These are phyloP conservation scores for Ambispora gerdemannii DNA, from an alignment of 192 early-diverging fungal species.

Conservation along the genomic window DNA sequence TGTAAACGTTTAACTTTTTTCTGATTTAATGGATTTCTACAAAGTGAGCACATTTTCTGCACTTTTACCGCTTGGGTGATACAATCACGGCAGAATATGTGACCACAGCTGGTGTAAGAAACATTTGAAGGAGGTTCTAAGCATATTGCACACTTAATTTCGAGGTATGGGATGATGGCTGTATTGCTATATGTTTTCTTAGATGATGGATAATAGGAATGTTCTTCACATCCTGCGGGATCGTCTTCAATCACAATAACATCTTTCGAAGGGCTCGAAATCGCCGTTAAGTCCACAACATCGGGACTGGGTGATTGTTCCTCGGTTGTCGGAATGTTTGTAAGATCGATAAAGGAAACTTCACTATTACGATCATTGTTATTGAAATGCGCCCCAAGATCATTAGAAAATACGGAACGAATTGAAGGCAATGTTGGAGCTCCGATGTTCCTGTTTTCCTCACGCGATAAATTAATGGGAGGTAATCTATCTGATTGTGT, in stretches of 20 bases:
- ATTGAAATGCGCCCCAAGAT: neutral
- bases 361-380: neutral
- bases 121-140: constrained; percentile 21
- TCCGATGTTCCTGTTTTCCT: neutral
- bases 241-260: constrained; percentile 13
- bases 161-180: neutral
- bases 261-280: neutral
- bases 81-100: constrained; percentile 24
- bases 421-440: neutral
- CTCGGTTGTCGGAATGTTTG: neutral
- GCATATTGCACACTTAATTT: constrained; percentile 26
- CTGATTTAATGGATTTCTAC: neutral
- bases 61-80: constrained; percentile 5
- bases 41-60: constrained; percentile 27
- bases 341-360: neutral
- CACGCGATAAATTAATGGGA: neutral
- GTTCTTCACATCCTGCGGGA: neutral
- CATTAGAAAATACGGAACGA: neutral
- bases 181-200: too few species aligned
- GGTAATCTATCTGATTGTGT: neutral
- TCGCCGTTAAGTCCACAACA: neutral
- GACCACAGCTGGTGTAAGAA: constrained; percentile 17
- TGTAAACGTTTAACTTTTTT: neutral
- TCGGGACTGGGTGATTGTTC: neutral
- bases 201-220: neutral